These are phyloP conservation scores for Neonectria punicea DNA, from an alignment of 2,329 filamentous ascomycete genomes.

Conservation along the genomic window DNA sequence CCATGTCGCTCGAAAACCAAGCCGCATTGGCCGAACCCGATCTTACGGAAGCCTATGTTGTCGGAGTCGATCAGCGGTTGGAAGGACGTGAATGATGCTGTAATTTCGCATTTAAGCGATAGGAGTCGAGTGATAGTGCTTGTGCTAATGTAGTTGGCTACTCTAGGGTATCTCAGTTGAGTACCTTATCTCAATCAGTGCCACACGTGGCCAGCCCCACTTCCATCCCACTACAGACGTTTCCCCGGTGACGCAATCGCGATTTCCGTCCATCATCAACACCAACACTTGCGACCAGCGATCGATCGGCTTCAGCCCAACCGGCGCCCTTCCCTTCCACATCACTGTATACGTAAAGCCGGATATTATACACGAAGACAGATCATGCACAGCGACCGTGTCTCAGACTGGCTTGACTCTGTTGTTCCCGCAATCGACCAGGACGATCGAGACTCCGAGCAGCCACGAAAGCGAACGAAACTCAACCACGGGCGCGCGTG, in stretches of 20 bases:
- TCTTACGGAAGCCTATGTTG: slow-evolving; percentile 27
- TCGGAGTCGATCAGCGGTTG: not conserved
- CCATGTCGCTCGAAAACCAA: slow-evolving; percentile 29
- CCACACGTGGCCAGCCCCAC: no score
- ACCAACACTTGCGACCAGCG: not conserved
- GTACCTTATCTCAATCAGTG: no score
- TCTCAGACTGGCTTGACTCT: not conserved
- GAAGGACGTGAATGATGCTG: no score
- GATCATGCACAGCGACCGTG: not conserved
- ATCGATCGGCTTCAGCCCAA: not conserved
- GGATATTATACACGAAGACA: no score
- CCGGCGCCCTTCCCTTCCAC: no score
- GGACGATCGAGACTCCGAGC: not conserved
- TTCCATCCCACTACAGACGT: not conserved
- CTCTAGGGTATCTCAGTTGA: no score
- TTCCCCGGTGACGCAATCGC: not conserved
- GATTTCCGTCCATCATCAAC: not conserved
- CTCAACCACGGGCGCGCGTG: not conserved
- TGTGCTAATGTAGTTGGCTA: no score
- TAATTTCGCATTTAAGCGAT: no score
- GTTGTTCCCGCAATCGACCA: not conserved
- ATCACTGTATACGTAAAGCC: no score
- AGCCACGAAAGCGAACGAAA: not conserved
- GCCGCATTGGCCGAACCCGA: slow-evolving; percentile 43
- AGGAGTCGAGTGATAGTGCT: no score